Evolutionary conservation across 805 yeast species (phyloP).

Genomic region (Myxozyma sirexii): DNA sequence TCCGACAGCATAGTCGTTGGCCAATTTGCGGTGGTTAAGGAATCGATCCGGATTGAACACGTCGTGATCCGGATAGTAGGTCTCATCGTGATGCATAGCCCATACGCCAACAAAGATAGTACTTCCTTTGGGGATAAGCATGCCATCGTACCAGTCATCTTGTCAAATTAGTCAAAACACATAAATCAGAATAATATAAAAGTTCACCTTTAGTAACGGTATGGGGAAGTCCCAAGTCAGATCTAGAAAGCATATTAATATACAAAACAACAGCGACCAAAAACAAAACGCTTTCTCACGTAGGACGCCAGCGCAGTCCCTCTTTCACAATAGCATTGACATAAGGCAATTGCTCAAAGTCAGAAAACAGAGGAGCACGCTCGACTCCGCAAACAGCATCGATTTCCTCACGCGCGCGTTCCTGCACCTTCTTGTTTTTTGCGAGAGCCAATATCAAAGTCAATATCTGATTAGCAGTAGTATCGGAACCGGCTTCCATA

Average conservation of each 20-base stretch:
- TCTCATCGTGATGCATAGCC: constrained; percentile 1
- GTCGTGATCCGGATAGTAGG: neutral
- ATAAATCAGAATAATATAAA: neutral
- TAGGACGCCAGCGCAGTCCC: neutral
- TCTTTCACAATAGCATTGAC: constrained; percentile 4
- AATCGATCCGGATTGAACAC: neutral
- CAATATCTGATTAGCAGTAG: neutral
- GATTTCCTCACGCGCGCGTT: neutral
- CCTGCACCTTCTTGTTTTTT: neutral
- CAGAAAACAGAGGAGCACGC: neutral
- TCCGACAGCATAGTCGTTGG: neutral
- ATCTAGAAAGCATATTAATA: neutral
- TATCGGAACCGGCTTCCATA: constrained; percentile 2
- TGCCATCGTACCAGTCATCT: constrained; percentile 4
- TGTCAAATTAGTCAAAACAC: neutral
- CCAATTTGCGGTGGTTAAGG: neutral
- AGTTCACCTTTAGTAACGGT: neutral
- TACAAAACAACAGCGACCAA: too few relatives aligned
- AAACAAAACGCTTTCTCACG: neutral
- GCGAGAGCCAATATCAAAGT: neutral
- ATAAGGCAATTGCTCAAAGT: neutral
- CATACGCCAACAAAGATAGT: neutral
- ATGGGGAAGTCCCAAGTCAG: neutral
- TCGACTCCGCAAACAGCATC: constrained; percentile 5
- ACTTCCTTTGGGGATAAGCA: neutral